Conservation (phyloP, 2,329 filamentous ascomycete genomes). For the Macrophomina tecta region DNA sequence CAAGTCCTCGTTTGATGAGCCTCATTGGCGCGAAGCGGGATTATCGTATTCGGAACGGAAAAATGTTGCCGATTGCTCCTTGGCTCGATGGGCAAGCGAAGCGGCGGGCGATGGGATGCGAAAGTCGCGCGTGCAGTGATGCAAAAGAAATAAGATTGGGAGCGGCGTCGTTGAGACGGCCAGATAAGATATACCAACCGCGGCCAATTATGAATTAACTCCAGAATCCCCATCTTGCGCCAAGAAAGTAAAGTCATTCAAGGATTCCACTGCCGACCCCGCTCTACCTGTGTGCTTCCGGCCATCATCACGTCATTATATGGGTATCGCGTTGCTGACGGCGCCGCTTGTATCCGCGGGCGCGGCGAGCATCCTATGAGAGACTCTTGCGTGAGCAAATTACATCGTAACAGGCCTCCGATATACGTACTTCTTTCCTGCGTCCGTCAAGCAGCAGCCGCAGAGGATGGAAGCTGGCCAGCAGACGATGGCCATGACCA, state of each 20-base stretch:
- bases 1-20: neutral
- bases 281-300: conserved; percentile 21
- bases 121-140: neutral
- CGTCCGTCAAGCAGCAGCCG: conserved; percentile 62
- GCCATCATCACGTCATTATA: conserved; percentile 37
- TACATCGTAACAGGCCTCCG: neutral
- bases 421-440: conserved; percentile 59
- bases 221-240: conserved; percentile 2
- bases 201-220: conserved; percentile 1
- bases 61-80: neutral
- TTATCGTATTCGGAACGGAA: conserved; percentile 13
- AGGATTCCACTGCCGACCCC: conserved; percentile 16
- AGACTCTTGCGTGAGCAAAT: neutral
- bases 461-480: conserved; percentile 63
- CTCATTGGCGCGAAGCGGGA: conserved; percentile 9
- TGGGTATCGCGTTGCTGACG: conserved; percentile 58
- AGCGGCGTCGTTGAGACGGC: conserved; percentile 12
- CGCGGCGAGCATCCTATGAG: conserved; percentile 55
- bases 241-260: conserved; percentile 8
- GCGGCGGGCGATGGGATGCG: neutral
- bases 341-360: conserved; percentile 60
- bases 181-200: conserved; percentile 24
- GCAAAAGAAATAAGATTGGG: conserved; percentile 4
- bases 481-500: conserved; percentile 60
- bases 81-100: neutral